Base-by-base conservation (phyloP, 495 filamentous ascomycete species). In the Pyronema domesticum region DNA sequence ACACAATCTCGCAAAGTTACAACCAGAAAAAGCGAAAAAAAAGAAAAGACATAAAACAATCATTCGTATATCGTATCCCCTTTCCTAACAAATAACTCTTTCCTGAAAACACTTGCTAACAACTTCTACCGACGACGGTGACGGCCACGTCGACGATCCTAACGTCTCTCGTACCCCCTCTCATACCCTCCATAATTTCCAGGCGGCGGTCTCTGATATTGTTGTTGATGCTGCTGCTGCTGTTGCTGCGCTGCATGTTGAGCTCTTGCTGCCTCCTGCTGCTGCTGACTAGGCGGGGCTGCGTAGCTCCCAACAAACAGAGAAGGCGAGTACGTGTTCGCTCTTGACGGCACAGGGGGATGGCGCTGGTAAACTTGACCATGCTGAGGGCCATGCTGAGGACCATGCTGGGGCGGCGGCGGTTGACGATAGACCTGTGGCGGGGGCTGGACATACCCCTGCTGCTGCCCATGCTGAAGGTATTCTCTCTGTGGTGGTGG, bases 161-260 rank as follows among this genome's bases (percentile, higher is more conserved):
- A 30, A 30, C 23, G 23, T 30, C 23, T 30, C 23, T 30, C 23
- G 23, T 30, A 30, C 5, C 23, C 23, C 23, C 23, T 30, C 1
- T 30, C 23, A 30, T 30, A 30, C 23, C 23, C 23, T 30, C 23
- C 23, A 30, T 30, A 30, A 30, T 30, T 30, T 30, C 23, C 23
- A 30, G 58, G 51, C 14, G 33, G 17, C 9, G 56, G 34, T 36
- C 57, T 46, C 30, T 58, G 57, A 14, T 58, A 43, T 50, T 49
- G 46, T 14, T 40, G 46, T 34, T 59, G 58, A 18, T 57, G 58
- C 13, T 45, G 37, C 46, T 46, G 54, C 46, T 56, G 54, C 0
- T 56, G 54, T n/a, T 56, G 54, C 37, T 44, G 56, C 6, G 23
- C 23, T 36, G 13, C 23, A 30, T 34, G 30, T 18, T 9, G 47